Conservation (phyloP, 768 basidiomycete genomes). For the Tricholoma saponaceum region DNA sequence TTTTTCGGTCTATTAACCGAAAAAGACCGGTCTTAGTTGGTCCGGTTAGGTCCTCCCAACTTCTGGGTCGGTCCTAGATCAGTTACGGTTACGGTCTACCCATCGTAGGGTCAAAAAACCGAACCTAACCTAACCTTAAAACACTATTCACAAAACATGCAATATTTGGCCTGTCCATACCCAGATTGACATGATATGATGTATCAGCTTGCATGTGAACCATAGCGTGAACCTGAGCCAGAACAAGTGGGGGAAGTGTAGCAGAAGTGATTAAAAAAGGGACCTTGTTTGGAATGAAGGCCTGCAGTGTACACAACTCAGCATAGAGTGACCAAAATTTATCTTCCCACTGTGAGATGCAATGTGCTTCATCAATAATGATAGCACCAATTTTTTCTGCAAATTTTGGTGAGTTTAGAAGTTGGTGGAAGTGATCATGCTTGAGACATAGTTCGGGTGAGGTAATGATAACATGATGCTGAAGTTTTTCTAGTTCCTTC, state of each 20-base stretch:
- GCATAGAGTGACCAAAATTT: slow-evolving; percentile 24
- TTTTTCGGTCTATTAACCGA: too few relatives aligned
- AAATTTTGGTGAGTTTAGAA: slow-evolving; percentile 13
- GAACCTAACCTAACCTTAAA: too few relatives aligned
- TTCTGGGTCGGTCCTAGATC: too few relatives aligned
- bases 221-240: slow-evolving; percentile 20
- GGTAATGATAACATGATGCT: slow-evolving; percentile 25
- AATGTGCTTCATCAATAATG: too few relatives aligned
- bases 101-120: too few relatives aligned
- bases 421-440: slow-evolving; percentile 23
- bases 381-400: slow-evolving; percentile 27
- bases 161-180: slow-evolving; percentile 34
- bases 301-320: slow-evolving; percentile 22
- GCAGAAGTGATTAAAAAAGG: slow-evolving; percentile 31
- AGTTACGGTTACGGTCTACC: too few relatives aligned
- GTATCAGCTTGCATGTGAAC: slow-evolving; percentile 18
- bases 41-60: too few relatives aligned
- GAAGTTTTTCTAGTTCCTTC: slow-evolving; percentile 21
- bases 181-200: slow-evolving; percentile 31
- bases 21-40: too few relatives aligned
- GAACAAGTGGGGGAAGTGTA: slow-evolving; percentile 23
- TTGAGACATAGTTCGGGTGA: slow-evolving; percentile 38
- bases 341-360: too few relatives aligned
- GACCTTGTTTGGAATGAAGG: slow-evolving; percentile 22
- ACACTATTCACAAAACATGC: too few relatives aligned